Conservation (phyloP, 2,329 filamentous ascomycete genomes). For the Fulvia fulva region DNA sequence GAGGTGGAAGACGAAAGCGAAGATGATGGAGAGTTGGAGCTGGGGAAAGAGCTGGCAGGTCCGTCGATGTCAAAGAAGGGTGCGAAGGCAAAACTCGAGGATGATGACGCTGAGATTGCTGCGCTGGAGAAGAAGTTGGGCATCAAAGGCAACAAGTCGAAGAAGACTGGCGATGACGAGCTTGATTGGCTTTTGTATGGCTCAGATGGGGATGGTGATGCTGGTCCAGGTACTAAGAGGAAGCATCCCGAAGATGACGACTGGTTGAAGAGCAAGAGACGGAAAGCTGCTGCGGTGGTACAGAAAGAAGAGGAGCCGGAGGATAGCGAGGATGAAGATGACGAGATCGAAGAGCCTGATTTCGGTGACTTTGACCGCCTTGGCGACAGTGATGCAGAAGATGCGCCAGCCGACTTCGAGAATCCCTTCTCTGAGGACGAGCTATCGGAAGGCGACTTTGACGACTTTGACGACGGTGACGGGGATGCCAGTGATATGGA, state of each 20-base stretch:
- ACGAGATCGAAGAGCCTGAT: conserved; percentile 14
- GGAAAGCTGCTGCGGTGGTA: conserved; percentile 43
- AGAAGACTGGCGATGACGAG: conserved; percentile 73
- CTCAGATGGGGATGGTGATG: conserved; percentile 46
- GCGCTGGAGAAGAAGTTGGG: conserved; percentile 84
- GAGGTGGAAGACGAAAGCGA: conserved; percentile 9
- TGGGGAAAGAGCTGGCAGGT: conserved; percentile 1
- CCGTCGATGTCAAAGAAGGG: conserved; percentile 13
- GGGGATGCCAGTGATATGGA: conserved; percentile 34
- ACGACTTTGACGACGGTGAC: conserved; percentile 32
- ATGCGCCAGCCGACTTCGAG: conserved; percentile 20
- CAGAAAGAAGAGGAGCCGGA: conserved; percentile 20
- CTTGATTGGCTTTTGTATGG: conserved; percentile 69
- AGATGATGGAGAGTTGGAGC: conserved; percentile 11
- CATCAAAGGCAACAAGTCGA: conserved; percentile 71
- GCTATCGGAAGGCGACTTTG: conserved; percentile 29
- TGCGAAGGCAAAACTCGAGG: conserved; percentile 55
- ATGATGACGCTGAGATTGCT: conserved; percentile 86
- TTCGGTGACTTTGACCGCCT: conserved; percentile 37
- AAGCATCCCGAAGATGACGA: conserved; percentile 56
- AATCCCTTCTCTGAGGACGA: conserved; percentile 35
- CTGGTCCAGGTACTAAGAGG: conserved; percentile 50
- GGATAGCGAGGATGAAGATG: conserved; percentile 21
- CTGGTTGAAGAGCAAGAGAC: conserved; percentile 57
- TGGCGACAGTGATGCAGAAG: conserved; percentile 40